These are phyloP conservation scores for Prunus kanzakura DNA, from an alignment of 306 rosid species.

Conservation along the genomic window DNA sequence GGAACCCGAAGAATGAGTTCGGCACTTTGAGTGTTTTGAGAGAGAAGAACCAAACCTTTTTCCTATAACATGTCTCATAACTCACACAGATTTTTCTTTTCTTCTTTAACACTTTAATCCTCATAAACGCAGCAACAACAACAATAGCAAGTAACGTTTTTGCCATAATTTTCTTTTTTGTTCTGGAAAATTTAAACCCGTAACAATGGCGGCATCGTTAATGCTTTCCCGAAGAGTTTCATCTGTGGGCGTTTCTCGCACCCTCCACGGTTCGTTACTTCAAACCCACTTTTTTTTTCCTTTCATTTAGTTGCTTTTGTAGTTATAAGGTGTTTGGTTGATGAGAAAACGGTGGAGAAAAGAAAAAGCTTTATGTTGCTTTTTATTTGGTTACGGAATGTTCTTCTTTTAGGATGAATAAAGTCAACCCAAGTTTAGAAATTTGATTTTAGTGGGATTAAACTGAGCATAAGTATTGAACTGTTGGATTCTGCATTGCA, in stretches of 20 bases:
- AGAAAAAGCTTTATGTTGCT: not conserved
- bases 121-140: not conserved
- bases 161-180: not conserved
- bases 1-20: not conserved
- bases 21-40: not conserved
- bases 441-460: not conserved
- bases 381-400: not conserved
- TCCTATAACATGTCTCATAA: not conserved
- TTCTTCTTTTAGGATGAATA: not conserved
- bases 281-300: not conserved
- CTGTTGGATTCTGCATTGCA: not conserved
- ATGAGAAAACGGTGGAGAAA: not conserved
- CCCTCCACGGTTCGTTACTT: slow-evolving; percentile 37
- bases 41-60: slow-evolving; percentile 1
- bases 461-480: not conserved
- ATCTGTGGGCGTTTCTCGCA: slow-evolving; percentile 27
- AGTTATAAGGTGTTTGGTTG: not conserved
- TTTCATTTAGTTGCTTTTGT: not conserved
- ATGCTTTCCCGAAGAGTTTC: slow-evolving; percentile 43
- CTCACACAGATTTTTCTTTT: not conserved
- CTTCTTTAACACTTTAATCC: not conserved
- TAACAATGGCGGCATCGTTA: slow-evolving; percentile 52
- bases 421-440: slow-evolving; percentile 4
- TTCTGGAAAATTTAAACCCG: not conserved
- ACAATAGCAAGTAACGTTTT: not conserved